A percentile compares a stretch with the other conserved stretches of the same genome.
Evolutionary conservation across 2,329 filamentous ascomycete species (phyloP).

Genomic region (Elsinoe australis): DNA sequence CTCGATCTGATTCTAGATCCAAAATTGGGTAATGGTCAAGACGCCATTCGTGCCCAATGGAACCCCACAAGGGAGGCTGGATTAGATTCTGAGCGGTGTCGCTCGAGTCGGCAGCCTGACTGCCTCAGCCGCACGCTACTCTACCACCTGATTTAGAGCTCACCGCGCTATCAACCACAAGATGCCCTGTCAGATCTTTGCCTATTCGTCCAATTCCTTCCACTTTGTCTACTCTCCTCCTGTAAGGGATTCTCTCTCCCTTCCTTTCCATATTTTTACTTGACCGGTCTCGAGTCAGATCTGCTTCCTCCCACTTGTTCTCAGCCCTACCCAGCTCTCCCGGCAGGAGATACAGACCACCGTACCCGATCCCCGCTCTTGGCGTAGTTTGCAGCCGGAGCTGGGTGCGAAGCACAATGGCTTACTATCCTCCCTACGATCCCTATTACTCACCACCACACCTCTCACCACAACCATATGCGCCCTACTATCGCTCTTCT

Average conservation of each 20-base stretch:
- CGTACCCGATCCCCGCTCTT: neutral
- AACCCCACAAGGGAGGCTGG: no score
- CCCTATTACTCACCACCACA: slow-evolving; percentile 13
- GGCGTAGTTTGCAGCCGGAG: neutral
- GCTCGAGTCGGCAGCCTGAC: neutral
- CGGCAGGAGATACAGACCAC: neutral
- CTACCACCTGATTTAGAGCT: neutral
- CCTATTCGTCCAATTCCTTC: slow-evolving; percentile 5
- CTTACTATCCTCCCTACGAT: neutral
- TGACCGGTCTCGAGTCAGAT: slow-evolving; percentile 5
- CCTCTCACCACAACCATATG: slow-evolving; percentile 5
- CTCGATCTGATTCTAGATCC: neutral
- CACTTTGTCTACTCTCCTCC: slow-evolving; percentile 6
- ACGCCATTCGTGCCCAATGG: neutral
- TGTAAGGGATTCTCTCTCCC: slow-evolving; percentile 1
- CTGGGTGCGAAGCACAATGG: neutral
- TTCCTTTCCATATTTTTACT: neutral
- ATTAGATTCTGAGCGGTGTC: no score
- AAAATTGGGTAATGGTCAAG: neutral
- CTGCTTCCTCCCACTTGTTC: neutral
- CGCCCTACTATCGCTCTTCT: neutral
- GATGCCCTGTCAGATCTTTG: neutral
- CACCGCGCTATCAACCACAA: slow-evolving; percentile 1
- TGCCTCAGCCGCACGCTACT: neutral
- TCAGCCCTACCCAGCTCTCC: slow-evolving; percentile 2